phyloP scores from a whole-genome alignment of 2,329 filamentous ascomycete species.

The Lasiodiplodia sp. region DNA sequence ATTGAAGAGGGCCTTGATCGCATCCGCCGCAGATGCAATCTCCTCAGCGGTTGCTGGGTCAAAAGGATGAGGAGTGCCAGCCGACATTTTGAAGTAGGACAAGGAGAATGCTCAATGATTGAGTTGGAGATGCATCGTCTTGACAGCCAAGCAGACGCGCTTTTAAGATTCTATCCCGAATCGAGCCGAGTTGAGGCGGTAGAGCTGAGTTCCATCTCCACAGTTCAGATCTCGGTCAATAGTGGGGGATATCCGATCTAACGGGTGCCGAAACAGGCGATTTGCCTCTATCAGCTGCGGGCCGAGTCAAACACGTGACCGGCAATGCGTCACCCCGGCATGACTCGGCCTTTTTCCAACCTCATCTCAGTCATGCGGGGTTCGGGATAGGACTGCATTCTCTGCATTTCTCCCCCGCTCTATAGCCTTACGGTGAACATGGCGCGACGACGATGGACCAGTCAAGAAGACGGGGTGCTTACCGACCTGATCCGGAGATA shows the following conservation, averaged over 20 bases:
- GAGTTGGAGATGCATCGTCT: neutral
- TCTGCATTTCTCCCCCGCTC: too few species aligned
- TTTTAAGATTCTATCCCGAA: neutral
- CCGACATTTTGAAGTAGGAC: neutral
- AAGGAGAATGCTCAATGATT: neutral
- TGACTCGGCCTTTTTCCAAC: neutral
- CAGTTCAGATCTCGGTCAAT: neutral
- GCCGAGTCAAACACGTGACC: slow-evolving; percentile 8
- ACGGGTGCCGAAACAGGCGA: neutral
- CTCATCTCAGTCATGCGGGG: neutral
- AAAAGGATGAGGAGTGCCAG: neutral
- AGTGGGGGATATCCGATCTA: neutral
- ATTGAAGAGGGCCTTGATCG: neutral
- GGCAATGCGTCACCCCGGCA: neutral
- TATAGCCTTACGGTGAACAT: neutral
- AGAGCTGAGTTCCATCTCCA: neutral
- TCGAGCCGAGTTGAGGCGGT: neutral
- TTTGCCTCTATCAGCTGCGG: neutral
- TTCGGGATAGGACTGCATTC: neutral
- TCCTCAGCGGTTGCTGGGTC: neutral
- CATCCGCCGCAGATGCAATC: neutral
- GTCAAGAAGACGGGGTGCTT: neutral
- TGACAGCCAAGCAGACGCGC: neutral
- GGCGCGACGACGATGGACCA: neutral
- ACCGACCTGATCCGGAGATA: neutral